Evolutionary conservation across 2,329 filamentous ascomycete species (phyloP).

Genomic region (Cytospora paraplurivora): DNA sequence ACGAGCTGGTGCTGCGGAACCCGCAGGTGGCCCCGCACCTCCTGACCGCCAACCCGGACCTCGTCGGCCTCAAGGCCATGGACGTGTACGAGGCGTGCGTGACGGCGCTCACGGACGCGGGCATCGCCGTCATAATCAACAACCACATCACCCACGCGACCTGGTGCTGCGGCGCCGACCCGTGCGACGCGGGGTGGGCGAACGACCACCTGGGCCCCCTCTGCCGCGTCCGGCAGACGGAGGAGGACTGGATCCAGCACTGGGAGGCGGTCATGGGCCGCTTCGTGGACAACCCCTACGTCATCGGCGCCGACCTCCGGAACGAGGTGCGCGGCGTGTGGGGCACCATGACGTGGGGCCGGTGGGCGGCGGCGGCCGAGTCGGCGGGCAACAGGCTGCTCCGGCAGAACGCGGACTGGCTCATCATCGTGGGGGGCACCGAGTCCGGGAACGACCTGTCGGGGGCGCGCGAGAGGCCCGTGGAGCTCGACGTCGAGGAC

Average conservation of each 20-base stretch:
- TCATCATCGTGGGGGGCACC: conserved; percentile 69
- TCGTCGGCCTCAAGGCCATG: conserved; percentile 57
- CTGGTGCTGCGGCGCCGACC: conserved; percentile 70
- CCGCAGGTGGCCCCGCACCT: conserved; percentile 54
- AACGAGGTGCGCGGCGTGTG: conserved; percentile 71
- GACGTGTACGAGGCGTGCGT: conserved; percentile 64
- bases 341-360: conserved; percentile 68
- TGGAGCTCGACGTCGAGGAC: conserved; percentile 57
- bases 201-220: conserved; percentile 64
- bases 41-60: conserved; percentile 61
- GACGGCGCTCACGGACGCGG: conserved; percentile 60
- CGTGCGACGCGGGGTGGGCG: conserved; percentile 67
- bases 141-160: conserved; percentile 70
- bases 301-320: conserved; percentile 67
- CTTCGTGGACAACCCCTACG: conserved; percentile 59
- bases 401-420: conserved; percentile 61
- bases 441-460: conserved; percentile 67
- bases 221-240: conserved; percentile 64
- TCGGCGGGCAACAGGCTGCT: conserved; percentile 63
- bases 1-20: conserved; percentile 66
- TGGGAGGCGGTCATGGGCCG: conserved; percentile 67
- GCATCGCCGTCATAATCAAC: conserved; percentile 67
- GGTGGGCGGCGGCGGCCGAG: conserved; percentile 67
- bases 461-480: conserved; percentile 56
- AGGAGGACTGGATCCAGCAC: conserved; percentile 66